A percentile compares a stretch with the other conserved stretches of the same genome.
Evolutionary conservation across 768 basidiomycete species (phyloP).

Genomic region (Podaxis sp.): DNA sequence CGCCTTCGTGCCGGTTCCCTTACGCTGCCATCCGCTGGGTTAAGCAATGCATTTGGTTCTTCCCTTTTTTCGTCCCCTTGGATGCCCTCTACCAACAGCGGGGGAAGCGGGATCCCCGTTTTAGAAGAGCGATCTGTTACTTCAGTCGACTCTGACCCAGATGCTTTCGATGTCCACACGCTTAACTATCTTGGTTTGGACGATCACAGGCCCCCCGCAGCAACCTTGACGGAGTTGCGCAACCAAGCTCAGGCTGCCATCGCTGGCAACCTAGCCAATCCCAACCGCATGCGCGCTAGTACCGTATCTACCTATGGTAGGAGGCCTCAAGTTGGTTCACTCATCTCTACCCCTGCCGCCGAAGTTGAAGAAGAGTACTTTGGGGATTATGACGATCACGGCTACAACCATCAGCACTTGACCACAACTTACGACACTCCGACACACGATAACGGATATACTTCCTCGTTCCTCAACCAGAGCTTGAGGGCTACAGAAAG

Average conservation of each 20-base stretch:
- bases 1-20: slow-evolving; percentile 92
- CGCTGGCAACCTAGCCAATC: slow-evolving; percentile 77
- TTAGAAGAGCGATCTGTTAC: slow-evolving; percentile 83
- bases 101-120: slow-evolving; percentile 58
- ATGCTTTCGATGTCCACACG: slow-evolving; percentile 91
- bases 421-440: slow-evolving; percentile 57
- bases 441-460: slow-evolving; percentile 49
- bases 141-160: slow-evolving; percentile 76
- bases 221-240: slow-evolving; percentile 85
- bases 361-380: slow-evolving; percentile 79
- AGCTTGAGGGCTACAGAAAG: slow-evolving; percentile 77
- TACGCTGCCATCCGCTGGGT: slow-evolving; percentile 76
- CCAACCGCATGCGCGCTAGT: slow-evolving; percentile 80
- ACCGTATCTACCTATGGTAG: slow-evolving; percentile 92
- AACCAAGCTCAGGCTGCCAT: slow-evolving; percentile 90
- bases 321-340: slow-evolving; percentile 57
- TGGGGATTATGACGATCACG: slow-evolving; percentile 55
- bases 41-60: slow-evolving; percentile 82
- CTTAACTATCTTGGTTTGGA: slow-evolving; percentile 96
- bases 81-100: slow-evolving; percentile 61
- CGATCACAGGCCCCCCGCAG: slow-evolving; percentile 77
- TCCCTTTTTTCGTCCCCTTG: slow-evolving; percentile 91
- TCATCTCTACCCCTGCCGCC: slow-evolving; percentile 63
- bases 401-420: slow-evolving; percentile 56
- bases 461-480: slow-evolving; percentile 64